A percentile compares a stretch with the other conserved stretches of the same genome.
phyloP scores from a whole-genome alignment of 2,329 filamentous ascomycete species.

The Aspergillus sp. region DNA sequence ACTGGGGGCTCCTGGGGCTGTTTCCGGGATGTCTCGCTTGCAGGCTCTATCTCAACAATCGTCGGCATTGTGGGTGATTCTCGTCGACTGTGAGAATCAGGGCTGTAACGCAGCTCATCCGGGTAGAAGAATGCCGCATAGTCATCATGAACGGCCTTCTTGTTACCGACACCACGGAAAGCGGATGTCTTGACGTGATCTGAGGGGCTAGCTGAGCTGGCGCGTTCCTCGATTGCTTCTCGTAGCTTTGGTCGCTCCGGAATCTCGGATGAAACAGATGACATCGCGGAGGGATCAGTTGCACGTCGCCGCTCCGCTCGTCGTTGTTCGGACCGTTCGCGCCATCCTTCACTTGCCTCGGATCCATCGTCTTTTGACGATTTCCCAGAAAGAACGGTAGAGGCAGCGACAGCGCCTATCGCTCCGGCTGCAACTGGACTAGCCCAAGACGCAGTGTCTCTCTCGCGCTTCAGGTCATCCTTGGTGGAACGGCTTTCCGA shows the following conservation, averaged over 20 bases:
- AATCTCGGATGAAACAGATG: conserved; percentile 23
- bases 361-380: conserved; percentile 28
- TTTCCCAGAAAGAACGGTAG: conserved; percentile 40
- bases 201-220: conserved; percentile 13
- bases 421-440: conserved; percentile 50
- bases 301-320: conserved; percentile 40
- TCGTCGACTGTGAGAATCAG: conserved; percentile 34
- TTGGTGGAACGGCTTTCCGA: background rate
- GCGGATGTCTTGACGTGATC: conserved; percentile 26
- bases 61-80: conserved; percentile 25
- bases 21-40: conserved; percentile 20
- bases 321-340: conserved; percentile 38
- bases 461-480: conserved; percentile 27
- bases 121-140: conserved; percentile 46
- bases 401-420: conserved; percentile 49
- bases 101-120: conserved; percentile 38
- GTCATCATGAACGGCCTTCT: conserved; percentile 39
- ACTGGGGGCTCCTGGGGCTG: conserved; percentile 8
- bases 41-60: conserved; percentile 33
- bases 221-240: conserved; percentile 20
- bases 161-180: conserved; percentile 29
- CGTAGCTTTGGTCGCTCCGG: conserved; percentile 22
- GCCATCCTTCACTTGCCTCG: conserved; percentile 33
- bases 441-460: conserved; percentile 29
- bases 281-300: conserved; percentile 16